Percentiles rank a stretch among this genome's conserved stretches.
Evolutionary conservation across 148 eudicot genomes (phyloP).

Genomic region (Fallopia convolvulus): DNA sequence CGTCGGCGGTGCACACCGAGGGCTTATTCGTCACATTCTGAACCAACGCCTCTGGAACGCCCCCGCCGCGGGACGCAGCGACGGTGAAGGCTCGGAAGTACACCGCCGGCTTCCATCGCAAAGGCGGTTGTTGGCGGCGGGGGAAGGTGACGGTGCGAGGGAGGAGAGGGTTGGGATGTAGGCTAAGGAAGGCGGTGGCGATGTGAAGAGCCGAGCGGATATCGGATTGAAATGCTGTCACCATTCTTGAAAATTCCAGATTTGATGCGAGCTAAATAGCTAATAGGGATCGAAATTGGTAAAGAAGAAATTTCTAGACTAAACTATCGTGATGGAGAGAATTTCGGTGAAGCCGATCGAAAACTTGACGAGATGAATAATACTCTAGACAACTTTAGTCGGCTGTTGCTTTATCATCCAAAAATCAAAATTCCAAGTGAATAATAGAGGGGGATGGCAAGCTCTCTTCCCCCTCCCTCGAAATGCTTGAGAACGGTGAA

Average conservation of each 20-base stretch:
- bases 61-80: slow-evolving; percentile 4
- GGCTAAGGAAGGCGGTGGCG: background rate
- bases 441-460: background rate
- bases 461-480: too few species aligned
- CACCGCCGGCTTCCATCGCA: background rate
- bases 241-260: background rate
- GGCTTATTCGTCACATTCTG: slow-evolving; percentile 42
- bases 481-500: too few species aligned
- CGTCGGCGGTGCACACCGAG: slow-evolving; percentile 67
- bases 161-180: background rate
- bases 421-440: background rate
- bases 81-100: slow-evolving; percentile 7
- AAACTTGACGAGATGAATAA: background rate
- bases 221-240: slow-evolving; percentile 9
- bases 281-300: background rate
- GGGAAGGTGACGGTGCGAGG: slow-evolving; percentile 5
- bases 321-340: background rate
- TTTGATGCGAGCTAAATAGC: background rate
- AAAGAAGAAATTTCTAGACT: background rate
- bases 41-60: background rate
- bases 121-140: background rate
- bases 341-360: background rate
- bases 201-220: slow-evolving; percentile 11
- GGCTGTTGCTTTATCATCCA: background rate
- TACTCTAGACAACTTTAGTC: background rate